phyloP scores from a whole-genome alignment of 306 rosid genomes.

The Rosa rugosa region DNA sequence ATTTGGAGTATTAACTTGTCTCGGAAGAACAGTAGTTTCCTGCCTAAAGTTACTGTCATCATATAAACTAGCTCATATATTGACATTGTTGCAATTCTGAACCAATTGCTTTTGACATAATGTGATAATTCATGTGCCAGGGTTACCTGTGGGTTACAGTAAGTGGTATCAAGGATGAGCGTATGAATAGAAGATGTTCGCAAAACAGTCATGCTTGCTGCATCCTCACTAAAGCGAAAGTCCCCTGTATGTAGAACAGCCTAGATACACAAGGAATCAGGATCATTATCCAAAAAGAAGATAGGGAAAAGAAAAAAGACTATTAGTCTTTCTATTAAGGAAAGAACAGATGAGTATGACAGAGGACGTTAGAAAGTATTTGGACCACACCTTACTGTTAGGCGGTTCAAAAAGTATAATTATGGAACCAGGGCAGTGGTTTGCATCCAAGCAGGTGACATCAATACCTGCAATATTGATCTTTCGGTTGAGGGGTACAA shows the following conservation, averaged over 20 bases:
- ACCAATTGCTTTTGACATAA: conserved; percentile 10
- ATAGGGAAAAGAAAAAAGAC: neutral
- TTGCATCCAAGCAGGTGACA: conserved; percentile 95
- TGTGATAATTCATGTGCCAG: conserved; percentile 17
- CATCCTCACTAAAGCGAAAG: conserved; percentile 75
- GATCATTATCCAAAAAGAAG: conserved; percentile 19
- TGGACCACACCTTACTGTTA: conserved; percentile 73
- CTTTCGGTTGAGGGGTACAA: conserved; percentile 71
- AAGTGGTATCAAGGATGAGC: conserved; percentile 87
- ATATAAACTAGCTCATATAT: neutral
- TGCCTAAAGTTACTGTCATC: neutral
- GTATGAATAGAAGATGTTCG: conserved; percentile 56
- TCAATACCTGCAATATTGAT: conserved; percentile 63
- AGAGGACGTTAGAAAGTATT: conserved; percentile 29
- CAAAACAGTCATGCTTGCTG: conserved; percentile 48
- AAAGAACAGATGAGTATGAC: conserved; percentile 14
- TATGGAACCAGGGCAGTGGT: conserved; percentile 92
- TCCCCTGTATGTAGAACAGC: conserved; percentile 92
- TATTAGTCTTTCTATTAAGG: neutral
- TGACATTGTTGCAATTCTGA: neutral
- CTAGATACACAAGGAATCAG: conserved; percentile 40
- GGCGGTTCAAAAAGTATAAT: conserved; percentile 91
- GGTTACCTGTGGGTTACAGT: conserved; percentile 88
- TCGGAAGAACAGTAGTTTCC: neutral
- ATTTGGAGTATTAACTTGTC: conserved; percentile 5